A percentile compares a stretch with the other conserved stretches of the same genome.
These are phyloP conservation scores for Arthonia radiata DNA, from an alignment of 495 filamentous ascomycete genomes.

Conservation along the genomic window DNA sequence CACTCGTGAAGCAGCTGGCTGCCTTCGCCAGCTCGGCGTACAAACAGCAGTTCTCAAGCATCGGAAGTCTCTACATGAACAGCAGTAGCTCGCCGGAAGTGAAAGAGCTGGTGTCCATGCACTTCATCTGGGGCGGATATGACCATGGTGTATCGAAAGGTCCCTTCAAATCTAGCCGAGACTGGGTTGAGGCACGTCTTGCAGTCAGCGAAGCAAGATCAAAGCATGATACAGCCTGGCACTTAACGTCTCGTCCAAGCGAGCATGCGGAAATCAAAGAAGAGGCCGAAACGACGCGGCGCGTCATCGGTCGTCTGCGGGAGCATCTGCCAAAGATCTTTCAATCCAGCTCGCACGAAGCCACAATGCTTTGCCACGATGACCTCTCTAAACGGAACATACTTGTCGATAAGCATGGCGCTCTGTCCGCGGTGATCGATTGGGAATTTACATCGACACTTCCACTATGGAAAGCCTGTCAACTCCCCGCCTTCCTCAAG, in stretches of 20 bases:
- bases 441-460: constrained; percentile 26
- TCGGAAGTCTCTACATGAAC: constrained; percentile 19
- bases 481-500: constrained; percentile 21
- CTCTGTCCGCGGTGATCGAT: constrained; percentile 22
- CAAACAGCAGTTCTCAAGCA: constrained; percentile 10
- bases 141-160: constrained; percentile 5
- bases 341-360: constrained; percentile 10
- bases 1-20: constrained; percentile 15
- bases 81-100: constrained; percentile 1
- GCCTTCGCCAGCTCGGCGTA: constrained; percentile 12
- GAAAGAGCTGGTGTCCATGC: constrained; percentile 12
- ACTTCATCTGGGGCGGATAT: constrained; percentile 14
- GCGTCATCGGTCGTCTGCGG: too few species aligned
- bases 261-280: too few species aligned
- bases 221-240: too few species aligned
- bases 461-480: constrained; percentile 26
- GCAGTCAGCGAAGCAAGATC: too few species aligned
- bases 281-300: too few species aligned
- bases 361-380: constrained; percentile 20
- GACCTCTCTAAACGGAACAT: constrained; percentile 25
- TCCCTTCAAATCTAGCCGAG: constrained; percentile 9
- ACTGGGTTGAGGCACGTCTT: constrained; percentile 11
- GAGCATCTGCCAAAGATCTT: too few species aligned
- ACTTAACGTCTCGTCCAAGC: too few species aligned
- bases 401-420: constrained; percentile 18